These are phyloP conservation scores for Sutorius eximius DNA, from an alignment of 1,284 basidiomycete species.

Conservation along the genomic window DNA sequence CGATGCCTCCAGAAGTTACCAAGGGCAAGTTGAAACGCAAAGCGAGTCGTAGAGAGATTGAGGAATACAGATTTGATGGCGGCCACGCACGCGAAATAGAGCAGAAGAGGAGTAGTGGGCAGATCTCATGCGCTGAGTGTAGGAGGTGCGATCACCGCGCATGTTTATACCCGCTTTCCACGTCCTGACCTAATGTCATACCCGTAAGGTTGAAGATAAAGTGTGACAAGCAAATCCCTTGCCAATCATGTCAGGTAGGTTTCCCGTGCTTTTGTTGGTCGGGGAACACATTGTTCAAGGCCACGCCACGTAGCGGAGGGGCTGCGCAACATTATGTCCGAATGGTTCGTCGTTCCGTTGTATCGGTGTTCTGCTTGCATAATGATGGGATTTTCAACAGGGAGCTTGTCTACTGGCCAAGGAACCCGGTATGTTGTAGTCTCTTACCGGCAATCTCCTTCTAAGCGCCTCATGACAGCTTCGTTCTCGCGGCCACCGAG, in stretches of 20 bases:
- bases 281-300: constrained; percentile 1
- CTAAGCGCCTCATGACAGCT: constrained; percentile 38
- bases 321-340: constrained; percentile 69
- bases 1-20: constrained; percentile 51
- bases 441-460: not conserved
- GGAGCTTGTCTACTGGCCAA: constrained; percentile 62
- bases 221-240: constrained; percentile 76
- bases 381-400: constrained; percentile 29
- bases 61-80: constrained; percentile 50
- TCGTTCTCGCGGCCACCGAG: constrained; percentile 72
- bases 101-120: constrained; percentile 46
- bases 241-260: constrained; percentile 63
- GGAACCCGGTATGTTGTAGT: constrained; percentile 49
- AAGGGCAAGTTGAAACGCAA: constrained; percentile 49
- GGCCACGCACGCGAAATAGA: constrained; percentile 54
- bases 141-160: constrained; percentile 53
- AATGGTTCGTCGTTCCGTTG: constrained; percentile 48
- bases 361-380: constrained; percentile 1
- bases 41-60: constrained; percentile 45
- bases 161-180: constrained; percentile 20
- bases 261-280: not conserved
- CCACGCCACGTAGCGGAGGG: constrained; percentile 45
- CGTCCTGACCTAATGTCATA: constrained; percentile 21
- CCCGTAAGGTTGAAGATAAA: constrained; percentile 62
- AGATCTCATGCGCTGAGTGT: constrained; percentile 70